Percentiles rank a stretch among this genome's conserved stretches.
phyloP scores from a whole-genome alignment of 2,329 filamentous ascomycete species.

The Aureobasidium sp. region DNA sequence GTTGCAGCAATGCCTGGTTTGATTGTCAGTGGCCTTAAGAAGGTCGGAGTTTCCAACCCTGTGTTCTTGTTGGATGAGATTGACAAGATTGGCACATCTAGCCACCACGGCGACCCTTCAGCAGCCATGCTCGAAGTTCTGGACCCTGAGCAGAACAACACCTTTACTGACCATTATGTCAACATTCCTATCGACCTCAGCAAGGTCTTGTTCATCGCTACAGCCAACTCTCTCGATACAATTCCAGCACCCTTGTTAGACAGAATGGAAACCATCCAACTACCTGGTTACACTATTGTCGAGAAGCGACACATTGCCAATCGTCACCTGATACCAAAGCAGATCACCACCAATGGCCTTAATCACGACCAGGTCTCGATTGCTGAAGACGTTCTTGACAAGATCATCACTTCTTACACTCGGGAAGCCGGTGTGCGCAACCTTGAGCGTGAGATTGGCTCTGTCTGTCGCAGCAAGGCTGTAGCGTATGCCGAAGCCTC shows the following conservation, averaged over 20 bases:
- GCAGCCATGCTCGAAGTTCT: conserved; percentile 97
- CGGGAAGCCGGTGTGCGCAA: conserved; percentile 94
- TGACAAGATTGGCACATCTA: conserved; percentile 87
- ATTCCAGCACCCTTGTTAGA: conserved; percentile 91
- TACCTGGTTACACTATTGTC: conserved; percentile 91
- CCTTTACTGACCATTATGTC: conserved; percentile 92
- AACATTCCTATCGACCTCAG: conserved; percentile 92
- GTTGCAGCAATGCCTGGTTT: conserved; percentile 98
- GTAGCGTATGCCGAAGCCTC: conserved; percentile 90
- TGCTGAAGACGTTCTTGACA: conserved; percentile 77
- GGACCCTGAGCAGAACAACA: conserved; percentile 93
- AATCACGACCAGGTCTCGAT: conserved; percentile 65
- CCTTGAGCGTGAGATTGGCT: conserved; percentile 88
- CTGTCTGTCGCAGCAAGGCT: conserved; percentile 88
- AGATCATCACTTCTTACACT: conserved; percentile 94
- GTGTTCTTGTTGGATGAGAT: conserved; percentile 96
- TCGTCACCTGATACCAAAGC: conserved; percentile 91
- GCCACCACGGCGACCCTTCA: conserved; percentile 89
- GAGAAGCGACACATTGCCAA: conserved; percentile 95
- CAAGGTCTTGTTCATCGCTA: conserved; percentile 96
- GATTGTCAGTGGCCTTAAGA: conserved; percentile 87
- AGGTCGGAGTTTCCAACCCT: conserved; percentile 90
- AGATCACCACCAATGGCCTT: conserved; percentile 84
- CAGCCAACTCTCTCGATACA: conserved; percentile 87
- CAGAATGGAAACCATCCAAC: conserved; percentile 90